Evolutionary conservation across 2,329 filamentous ascomycete species (phyloP), one percentile per base, ranked within the genome.

Genomic region (Leptographium radiaticola): DNA sequence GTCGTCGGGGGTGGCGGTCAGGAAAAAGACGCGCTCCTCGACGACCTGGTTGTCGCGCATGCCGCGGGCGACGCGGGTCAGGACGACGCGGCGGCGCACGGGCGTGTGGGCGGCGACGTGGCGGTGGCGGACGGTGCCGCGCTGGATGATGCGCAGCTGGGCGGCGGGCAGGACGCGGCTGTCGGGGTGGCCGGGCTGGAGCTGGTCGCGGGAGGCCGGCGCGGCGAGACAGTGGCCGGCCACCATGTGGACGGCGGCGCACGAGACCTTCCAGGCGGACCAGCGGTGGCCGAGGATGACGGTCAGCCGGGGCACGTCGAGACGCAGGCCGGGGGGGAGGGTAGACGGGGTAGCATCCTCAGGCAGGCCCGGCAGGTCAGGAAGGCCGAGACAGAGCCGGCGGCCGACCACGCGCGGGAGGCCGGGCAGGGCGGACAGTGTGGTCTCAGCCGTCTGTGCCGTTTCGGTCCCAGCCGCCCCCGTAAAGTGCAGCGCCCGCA

Each of bases 11-110:
- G 25, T 25, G 25, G 25, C 25, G 25, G 25, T 25, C 30, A 55
- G 39, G n/a, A 31, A 52, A 31, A 55, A 52, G 30, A 45, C 25
- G 31, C 53, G 53, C 49, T 55, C 53, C 39, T 55, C 53, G 11
- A 55, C 53, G 3, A 55, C n/a, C 38, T 31, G 49, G n/a, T 49
- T 43, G 44, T 40, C 50, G 18, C 45, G 49, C 36, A 47, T 38
- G 49, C 49, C 53, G 9, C 31, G 36, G 5, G 53, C 31, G 15
- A 52, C 49, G 8, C 53, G 53, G 16, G 53, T 55, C 31, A 55
- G 33, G 11, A 55, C 53, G 9, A 55, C 10, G 1, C 49, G 44
- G 6, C 31, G 38, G 2, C 5, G 13, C 30, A 55, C 38, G 3
- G 43, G 45, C 36, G 43, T 25, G 15, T 11, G 5, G 18, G 25